These are phyloP conservation scores for Apiospora sp. DNA, from an alignment of 2,329 filamentous ascomycete species.

Conservation along the genomic window DNA sequence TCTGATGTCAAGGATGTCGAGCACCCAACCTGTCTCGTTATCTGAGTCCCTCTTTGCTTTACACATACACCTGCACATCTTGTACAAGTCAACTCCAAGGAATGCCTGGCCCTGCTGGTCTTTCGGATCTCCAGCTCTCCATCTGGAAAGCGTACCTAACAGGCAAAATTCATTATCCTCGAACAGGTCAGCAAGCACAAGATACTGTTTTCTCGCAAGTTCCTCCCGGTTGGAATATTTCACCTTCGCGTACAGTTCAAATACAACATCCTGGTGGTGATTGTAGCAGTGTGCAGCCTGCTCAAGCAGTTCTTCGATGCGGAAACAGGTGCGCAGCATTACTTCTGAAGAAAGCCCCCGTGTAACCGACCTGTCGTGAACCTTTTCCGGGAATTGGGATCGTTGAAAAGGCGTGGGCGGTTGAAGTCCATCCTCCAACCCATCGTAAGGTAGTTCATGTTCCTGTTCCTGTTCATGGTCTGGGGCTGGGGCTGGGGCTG, in stretches of 20 bases:
- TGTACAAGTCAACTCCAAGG: slow-evolving; percentile 32
- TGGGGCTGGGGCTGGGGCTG: neutral
- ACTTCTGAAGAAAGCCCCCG: slow-evolving; percentile 56
- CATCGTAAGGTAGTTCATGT: neutral
- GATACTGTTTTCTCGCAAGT: slow-evolving; percentile 61
- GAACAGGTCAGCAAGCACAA: slow-evolving; percentile 70
- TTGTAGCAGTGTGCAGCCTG: slow-evolving; percentile 47
- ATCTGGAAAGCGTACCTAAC: slow-evolving; percentile 37
- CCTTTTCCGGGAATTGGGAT: slow-evolving; percentile 56
- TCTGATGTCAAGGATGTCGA: slow-evolving; percentile 37
- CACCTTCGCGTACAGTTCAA: slow-evolving; percentile 72
- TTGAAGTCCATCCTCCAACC: slow-evolving; percentile 24
- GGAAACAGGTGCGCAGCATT: slow-evolving; percentile 67
- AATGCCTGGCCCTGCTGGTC: slow-evolving; percentile 40
- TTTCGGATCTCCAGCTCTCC: slow-evolving; percentile 37
- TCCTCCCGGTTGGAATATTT: slow-evolving; percentile 63
- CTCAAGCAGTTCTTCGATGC: slow-evolving; percentile 66
- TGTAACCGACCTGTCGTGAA: slow-evolving; percentile 61
- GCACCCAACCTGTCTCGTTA: slow-evolving; percentile 36
- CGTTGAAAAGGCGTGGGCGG: slow-evolving; percentile 56
- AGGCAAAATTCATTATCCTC: slow-evolving; percentile 63
- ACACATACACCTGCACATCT: slow-evolving; percentile 40
- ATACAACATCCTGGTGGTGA: slow-evolving; percentile 49
- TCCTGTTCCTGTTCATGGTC: neutral
- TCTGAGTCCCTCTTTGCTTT: slow-evolving; percentile 37